Base-by-base conservation (phyloP, 2,329 filamentous ascomycete genomes). In the Botrytis paeoniae region DNA sequence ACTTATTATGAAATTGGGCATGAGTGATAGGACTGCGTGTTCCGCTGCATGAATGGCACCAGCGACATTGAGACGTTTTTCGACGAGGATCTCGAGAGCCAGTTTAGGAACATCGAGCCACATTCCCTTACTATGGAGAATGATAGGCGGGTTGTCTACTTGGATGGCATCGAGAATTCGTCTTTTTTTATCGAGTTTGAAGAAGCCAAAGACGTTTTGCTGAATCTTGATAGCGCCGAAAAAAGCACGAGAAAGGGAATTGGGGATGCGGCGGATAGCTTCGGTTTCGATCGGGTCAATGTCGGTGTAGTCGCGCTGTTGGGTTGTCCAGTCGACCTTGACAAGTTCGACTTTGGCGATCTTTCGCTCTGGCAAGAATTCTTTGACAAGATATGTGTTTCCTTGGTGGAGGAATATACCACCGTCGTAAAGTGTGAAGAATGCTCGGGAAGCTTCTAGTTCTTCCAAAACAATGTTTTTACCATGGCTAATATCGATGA, bases 381-480 rank as follows among this genome's bases (percentile, higher is more conserved):
- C 94, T 77, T 94, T 92, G 70, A 99, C 93, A 3, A 98, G 87
- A 80, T 97, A 99, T 1, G 92, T 95, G 75, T 90, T 90, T n/a
- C 96, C 96, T 83, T 99, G 96, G 79, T 99, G 96, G 8, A 99
- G 86, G 83, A 97, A 99, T 75, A 99, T 98, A 62, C 94, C 96
- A 20, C 96, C 96, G 81, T 98, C 95, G 82, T 99, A 99, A 74
- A 99, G 88, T 1, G 94, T 97, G 82, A 97, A 98, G 77, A 94
- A 95, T 1, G 95, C 95, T n/a, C 96, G 90, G 2, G 93, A 96
- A 1, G 94, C 93, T 82, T 98, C 96, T n/a, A 99, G 87, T 82
- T 98, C 95, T 84, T 99, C 96, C 1, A 99, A 87, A 0, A 99
- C 92, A 0, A 91, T 85, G 80, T 98, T 98, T 71, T 89, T 89